phyloP scores from a whole-genome alignment of 495 filamentous ascomycete genomes.

The Ramalina intermedia region DNA sequence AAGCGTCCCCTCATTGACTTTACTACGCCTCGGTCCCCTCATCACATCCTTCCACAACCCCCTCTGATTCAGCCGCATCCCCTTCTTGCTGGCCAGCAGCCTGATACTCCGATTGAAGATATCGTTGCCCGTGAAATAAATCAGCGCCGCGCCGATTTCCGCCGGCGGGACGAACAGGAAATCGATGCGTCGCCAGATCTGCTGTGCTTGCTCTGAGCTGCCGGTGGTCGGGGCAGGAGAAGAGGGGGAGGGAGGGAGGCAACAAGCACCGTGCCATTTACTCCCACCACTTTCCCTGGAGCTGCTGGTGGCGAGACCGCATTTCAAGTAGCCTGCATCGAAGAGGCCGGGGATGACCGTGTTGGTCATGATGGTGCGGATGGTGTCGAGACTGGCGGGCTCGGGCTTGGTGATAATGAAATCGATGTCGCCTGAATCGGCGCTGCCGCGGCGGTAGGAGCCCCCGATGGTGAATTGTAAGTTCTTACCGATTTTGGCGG shows the following conservation, averaged over 20 bases:
- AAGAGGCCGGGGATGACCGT: conserved; percentile 49
- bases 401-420: conserved; percentile 64
- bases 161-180: conserved; percentile 70
- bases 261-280: conserved; percentile 84
- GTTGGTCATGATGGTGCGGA: conserved; percentile 49
- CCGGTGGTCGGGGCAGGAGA: neutral
- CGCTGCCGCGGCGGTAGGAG: conserved; percentile 71
- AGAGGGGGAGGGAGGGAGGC: conserved; percentile 21
- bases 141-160: conserved; percentile 73
- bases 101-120: conserved; percentile 89
- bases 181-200: conserved; percentile 70
- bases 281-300: conserved; percentile 29
- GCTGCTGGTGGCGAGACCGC: conserved; percentile 31
- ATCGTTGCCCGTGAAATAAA: conserved; percentile 95
- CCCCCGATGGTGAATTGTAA: conserved; percentile 64
- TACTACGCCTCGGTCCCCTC: conserved; percentile 40
- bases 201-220: conserved; percentile 8
- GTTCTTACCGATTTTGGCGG: conserved; percentile 43
- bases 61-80: conserved; percentile 74
- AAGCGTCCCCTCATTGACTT: conserved; percentile 57
- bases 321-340: conserved; percentile 43
- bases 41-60: conserved; percentile 68
- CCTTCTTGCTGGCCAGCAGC: conserved; percentile 67
- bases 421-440: conserved; percentile 69
- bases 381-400: conserved; percentile 33